Evolutionary conservation across 257 asterid species (phyloP).

Genomic region (Echites panduratus): DNA sequence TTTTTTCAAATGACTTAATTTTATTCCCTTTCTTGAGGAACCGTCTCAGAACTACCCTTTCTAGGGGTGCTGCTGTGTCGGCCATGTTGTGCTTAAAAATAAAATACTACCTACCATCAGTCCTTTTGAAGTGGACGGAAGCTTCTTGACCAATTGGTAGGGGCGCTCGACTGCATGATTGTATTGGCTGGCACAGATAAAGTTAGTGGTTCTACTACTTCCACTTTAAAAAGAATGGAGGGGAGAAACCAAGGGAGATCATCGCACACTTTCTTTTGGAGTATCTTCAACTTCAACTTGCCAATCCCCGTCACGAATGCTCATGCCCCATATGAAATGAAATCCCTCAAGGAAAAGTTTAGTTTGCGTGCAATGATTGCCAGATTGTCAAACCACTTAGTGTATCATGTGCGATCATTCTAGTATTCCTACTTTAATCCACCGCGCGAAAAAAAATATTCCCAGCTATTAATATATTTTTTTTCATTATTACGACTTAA

Average conservation of each 20-base stretch:
- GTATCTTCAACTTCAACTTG: not conserved
- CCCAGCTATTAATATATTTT: not conserved
- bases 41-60: not conserved
- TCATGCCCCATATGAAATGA: not conserved
- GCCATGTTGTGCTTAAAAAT: not conserved
- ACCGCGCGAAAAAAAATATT: no score
- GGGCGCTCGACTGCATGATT: not conserved
- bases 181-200: not conserved
- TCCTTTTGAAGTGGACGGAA: not conserved
- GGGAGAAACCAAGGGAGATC: not conserved
- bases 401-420: not conserved
- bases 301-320: not conserved
- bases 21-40: no score
- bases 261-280: not conserved
- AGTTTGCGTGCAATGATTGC: not conserved
- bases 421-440: not conserved
- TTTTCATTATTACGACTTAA: not conserved
- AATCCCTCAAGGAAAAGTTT: not conserved
- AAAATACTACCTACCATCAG: not conserved
- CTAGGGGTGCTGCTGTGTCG: not conserved
- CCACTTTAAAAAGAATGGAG: conserved; percentile 3
- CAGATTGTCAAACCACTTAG: not conserved
- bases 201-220: not conserved
- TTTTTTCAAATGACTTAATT: not conserved
- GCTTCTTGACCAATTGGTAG: not conserved